Base-by-base conservation (phyloP, 306 rosid genomes). In the Quercus rubra region DNA sequence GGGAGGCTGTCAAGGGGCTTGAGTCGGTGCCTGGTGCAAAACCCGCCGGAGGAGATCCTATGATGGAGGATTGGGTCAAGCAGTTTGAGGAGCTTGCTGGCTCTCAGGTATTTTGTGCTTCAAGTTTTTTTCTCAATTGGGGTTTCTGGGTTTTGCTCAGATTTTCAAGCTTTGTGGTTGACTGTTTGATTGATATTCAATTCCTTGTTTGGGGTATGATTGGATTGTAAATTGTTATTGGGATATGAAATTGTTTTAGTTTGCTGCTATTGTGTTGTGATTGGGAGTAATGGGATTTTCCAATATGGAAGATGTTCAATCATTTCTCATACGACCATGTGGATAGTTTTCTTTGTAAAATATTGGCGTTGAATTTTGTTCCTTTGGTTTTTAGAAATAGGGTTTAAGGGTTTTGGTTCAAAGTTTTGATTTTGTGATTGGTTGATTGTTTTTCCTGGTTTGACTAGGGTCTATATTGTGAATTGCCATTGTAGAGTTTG, bases 21-120 rank as follows among this genome's bases (percentile, higher is more conserved):
- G 97, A 91, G 74, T 88, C 74, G 5, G 79, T 86, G 62, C n/a
- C 89, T 3, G 84, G 54, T 52, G 75, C 89, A 17, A 83, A 83
- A 31, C 78, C 89, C 9, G 54, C 70, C 27, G 80, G 55, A 5
- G 96, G 58, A 5, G 96, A 83, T 77, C 87, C 85, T 6, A 41
- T 83, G 85, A 83, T 95, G 88, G 99, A 95, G 23, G 98, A 95
- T 83, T 95, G 94, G 99, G 92, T 95, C 72, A 95, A 95, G 89
- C 98, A 95, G 79, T 95, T 95, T 79, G 97, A 90, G 87, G 88
- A 91, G 56, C 87, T 93, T 76, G 85, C 92, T 78, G 94, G 89
- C n/a, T 80, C 94, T 78, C 93, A 90, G 98, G 97, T 93, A 85
- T 54, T 41, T 41, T 15, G 49, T 54, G 14, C 54, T 33, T 74